Base-by-base conservation (phyloP, 345 rosid species). In the thale cress (Arabidopsis thaliana) region DNA sequence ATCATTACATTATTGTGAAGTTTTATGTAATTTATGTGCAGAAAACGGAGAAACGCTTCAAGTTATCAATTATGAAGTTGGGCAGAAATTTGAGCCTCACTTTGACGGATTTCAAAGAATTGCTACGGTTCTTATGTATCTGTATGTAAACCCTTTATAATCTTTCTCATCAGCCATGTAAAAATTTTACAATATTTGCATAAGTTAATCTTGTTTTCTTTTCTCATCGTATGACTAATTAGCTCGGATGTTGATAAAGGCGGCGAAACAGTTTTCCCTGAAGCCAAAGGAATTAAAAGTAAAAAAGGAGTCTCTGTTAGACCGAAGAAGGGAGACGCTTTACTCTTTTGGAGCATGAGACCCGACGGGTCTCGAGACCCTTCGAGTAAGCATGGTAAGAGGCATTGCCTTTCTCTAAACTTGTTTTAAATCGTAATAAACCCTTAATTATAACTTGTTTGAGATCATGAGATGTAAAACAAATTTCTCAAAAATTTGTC, bases 21-120 rank as follows among this genome's bases (percentile, higher is more conserved):
- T 13, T 58, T 58, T 32, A 41, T 10, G 71, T 57, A 59, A 65
- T 12, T 50, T 42, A 68, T 75, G 14, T 79, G 72, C 85, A 91
- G 97, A 91, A 52, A 83, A 94, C 14, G 97, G 98, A 42, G 97
- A 91, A 82, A 93, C 96, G 30, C 93, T 91, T 50, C 97, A 94
- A 78, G 67, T 94, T 53, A 92, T 94, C 34, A 97, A 92, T 55
- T 94, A 91, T 53, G 97, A 94, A 85, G 96, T 80, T 61, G 98
- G 98, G 59, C 98, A 91, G 63, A 86, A 87, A 72, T 94, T 85
- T 63, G 97, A 90, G 77, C 96, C 96, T 79, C 98, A 94, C 74
- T 85, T 44, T 77, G 98, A 94, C 84, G 96, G 96, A 25, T 2
- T 28, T 28, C 95, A 91, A 68, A 88, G 98, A 69, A 80, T 90